Base-by-base conservation (phyloP, 495 filamentous ascomycete genomes). In the Cetradonia linearis region DNA sequence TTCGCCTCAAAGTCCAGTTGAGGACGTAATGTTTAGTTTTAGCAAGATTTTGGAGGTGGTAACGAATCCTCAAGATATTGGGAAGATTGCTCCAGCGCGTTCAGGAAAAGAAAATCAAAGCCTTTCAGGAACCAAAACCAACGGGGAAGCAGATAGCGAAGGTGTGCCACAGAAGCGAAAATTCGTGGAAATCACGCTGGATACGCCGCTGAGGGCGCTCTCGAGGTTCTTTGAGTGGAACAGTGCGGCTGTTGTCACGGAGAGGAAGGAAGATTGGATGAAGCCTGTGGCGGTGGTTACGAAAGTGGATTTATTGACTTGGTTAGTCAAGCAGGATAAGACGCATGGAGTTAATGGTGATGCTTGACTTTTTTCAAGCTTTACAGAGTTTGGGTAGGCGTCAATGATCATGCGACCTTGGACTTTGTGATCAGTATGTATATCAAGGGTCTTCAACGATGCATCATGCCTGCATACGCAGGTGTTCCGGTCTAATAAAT, bases 221-320 rank as follows among this genome's bases (percentile, higher is more conserved):
- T 90, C 87, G 70, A 81, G 86, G 55, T 98, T 98, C 75, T 89
- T 98, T 66, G 91, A 96, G 72, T 96, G 94, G 88, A 97, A 97
- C 71, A 90, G 86, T 68, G 91, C 93, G 16, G 94, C 93, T 2
- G 81, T 97, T 54, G 89, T 97, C 1, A 97, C 91, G 14, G 89
- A 96, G 70, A 73, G 70, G 63, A 77, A 77, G 56, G 76, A 75
- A 62, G 81, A 76, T 27, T 77, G 78, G 30, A 72, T 89, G 68
- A 90, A 85, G 74, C 91, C 94, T 7, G 77, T 91, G 37, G 93
- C 94, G 20, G 83, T 98, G 10, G 92, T 91, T 5, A 97, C 93
- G 33, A 98, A 98, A 79, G 93, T 98, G 20, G 93, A 98, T 76
- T 70, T 98, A 64, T 72, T 98, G 66, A 84, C 83, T n/a, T 98